These are phyloP conservation scores for Linnemannia hyalina DNA, from an alignment of 192 early-diverging fungal genomes.

Conservation along the genomic window DNA sequence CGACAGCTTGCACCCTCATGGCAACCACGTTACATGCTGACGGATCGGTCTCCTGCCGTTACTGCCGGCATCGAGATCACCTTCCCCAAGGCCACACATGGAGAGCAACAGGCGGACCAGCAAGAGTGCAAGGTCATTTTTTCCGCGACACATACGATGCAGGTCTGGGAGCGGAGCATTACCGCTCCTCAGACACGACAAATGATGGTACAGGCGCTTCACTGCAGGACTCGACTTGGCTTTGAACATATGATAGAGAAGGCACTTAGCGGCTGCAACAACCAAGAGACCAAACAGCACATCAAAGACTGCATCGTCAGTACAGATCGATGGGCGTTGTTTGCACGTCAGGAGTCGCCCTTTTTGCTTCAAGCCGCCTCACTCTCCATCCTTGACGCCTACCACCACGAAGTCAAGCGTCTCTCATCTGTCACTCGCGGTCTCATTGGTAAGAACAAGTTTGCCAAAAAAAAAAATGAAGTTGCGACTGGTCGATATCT, in stretches of 20 bases:
- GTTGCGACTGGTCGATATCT: background rate
- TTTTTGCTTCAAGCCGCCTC: constrained; percentile 28
- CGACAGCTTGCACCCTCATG: background rate
- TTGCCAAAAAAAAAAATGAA: background rate
- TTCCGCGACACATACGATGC: constrained; percentile 34
- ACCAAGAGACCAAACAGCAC: background rate
- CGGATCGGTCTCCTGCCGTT: constrained; percentile 19
- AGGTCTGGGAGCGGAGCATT: constrained; percentile 18
- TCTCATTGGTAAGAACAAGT: background rate
- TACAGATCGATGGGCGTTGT: constrained; percentile 15
- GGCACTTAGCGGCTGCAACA: constrained; percentile 12
- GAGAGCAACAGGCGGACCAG: background rate
- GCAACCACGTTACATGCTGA: constrained; percentile 25
- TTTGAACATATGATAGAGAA: constrained; percentile 4
- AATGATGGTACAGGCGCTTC: constrained; percentile 9
- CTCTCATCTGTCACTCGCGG: background rate
- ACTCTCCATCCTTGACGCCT: constrained; percentile 19
- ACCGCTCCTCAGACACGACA: background rate
- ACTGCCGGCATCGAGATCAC: constrained; percentile 17
- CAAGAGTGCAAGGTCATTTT: constrained; percentile 26
- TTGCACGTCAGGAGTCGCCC: constrained; percentile 17
- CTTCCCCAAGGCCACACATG: constrained; percentile 3
- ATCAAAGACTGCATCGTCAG: background rate
- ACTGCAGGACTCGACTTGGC: constrained; percentile 11
- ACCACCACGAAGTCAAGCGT: background rate